Evolutionary conservation across 2,329 filamentous ascomycete species (phyloP).

Genomic region (Knufia petricola): DNA sequence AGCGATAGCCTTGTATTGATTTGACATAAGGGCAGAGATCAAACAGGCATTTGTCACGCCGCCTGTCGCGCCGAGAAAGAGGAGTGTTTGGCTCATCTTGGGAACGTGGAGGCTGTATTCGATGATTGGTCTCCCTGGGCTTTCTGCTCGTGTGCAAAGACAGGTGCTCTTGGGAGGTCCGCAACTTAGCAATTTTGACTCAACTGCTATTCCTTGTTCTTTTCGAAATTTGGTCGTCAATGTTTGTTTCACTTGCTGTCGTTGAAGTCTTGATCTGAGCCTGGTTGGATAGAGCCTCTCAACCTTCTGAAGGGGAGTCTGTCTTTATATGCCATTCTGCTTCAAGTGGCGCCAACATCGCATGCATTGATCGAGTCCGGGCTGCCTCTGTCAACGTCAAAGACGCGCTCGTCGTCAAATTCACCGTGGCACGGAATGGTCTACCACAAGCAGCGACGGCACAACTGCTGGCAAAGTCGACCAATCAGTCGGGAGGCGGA

Average conservation of each 20-base stretch:
- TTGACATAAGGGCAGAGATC: constrained; percentile 35
- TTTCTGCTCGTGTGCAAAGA: not conserved
- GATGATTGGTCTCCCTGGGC: not conserved
- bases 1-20: constrained; percentile 35
- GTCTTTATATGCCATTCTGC: not conserved
- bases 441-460: not conserved
- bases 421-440: too few relatives aligned
- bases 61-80: constrained; percentile 46
- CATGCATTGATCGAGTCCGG: too few relatives aligned
- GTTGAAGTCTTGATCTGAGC: not conserved
- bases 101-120: too few relatives aligned
- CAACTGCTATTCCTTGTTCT: too few relatives aligned
- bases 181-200: too few relatives aligned
- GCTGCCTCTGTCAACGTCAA: too few relatives aligned
- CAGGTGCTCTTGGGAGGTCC: too few relatives aligned
- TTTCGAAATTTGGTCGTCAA: not conserved
- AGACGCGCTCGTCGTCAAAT: too few relatives aligned
- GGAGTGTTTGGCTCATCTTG: constrained; percentile 28
- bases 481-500: not conserved
- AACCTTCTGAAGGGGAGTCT: not conserved
- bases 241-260: not conserved
- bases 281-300: not conserved
- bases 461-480: too few relatives aligned
- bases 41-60: constrained; percentile 39
- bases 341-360: not conserved